Conservation (phyloP, 352 stramenopile species). For the Phytophthora syringae region DNA sequence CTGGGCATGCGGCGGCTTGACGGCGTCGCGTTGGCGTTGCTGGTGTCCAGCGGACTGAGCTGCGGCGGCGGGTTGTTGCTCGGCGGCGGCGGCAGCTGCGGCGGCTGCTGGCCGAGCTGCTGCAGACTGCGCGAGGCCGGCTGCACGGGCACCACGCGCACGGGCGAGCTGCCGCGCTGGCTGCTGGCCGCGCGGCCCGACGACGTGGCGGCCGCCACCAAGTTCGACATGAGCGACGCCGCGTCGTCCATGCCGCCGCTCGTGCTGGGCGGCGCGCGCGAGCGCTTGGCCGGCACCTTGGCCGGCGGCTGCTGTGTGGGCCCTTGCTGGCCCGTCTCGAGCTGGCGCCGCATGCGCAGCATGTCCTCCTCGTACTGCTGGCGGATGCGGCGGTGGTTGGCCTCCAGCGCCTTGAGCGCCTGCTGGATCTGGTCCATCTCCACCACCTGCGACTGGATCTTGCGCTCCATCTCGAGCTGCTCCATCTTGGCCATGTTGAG, state of each 20-base stretch:
- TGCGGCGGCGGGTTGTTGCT: conserved; percentile 46
- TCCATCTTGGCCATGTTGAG: conserved; percentile 91
- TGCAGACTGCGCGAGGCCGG: conserved; percentile 74
- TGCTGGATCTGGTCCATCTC: conserved; percentile 92
- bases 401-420: conserved; percentile 83
- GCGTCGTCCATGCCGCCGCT: conserved; percentile 57
- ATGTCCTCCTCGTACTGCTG: conserved; percentile 90
- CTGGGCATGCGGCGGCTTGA: conserved; percentile 71
- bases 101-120: conserved; percentile 61
- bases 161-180: conserved; percentile 45
- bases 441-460: conserved; percentile 86
- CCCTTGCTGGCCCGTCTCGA: conserved; percentile 70
- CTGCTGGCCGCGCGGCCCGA: conserved; percentile 53
- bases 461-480: conserved; percentile 88
- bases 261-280: conserved; percentile 48
- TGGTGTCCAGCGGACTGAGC: conserved; percentile 63
- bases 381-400: conserved; percentile 82
- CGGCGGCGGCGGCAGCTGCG: conserved; percentile 49
- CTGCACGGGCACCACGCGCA: conserved; percentile 73
- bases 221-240: conserved; percentile 67
- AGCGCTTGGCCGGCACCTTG: conserved; percentile 67
- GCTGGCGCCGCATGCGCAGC: conserved; percentile 81
- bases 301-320: conserved; percentile 35
- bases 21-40: conserved; percentile 58
- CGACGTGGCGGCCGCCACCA: conserved; percentile 57